Evolutionary conservation across 1,139 yeast genomes (phyloP), one percentile per base, ranked within the genome.

Genomic region (Saccharomycopsis hybrid): DNA sequence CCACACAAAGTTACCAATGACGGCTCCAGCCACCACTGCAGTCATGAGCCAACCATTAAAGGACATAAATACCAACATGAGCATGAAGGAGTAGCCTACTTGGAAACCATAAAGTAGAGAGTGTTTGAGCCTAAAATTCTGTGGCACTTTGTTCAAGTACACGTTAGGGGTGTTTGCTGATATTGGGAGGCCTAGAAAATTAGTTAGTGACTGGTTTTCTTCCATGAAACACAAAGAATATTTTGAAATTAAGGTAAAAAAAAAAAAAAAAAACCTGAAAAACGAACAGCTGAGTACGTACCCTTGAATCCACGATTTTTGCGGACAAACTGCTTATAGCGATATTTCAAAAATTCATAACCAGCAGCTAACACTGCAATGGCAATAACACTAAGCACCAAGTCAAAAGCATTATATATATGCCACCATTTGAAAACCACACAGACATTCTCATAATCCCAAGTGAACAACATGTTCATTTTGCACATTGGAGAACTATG

Each of bases 61-160:
- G 3, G 90, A 84, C 95, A 85, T 85, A 60, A 85, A 85, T 1
- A 85, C 77, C 59, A 84, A 73, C 95, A 85, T 85, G 57, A 85
- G 66, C 71, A 83, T 69, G 60, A 85, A 84, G 2, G 94, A 83
- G 62, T 82, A 85, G 3, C 85, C 85, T 11, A 86, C 90, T 61
- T 84, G 90, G 13, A 78, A 55, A 1, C 85, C 94, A 61, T 87
- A 86, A 37, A 78, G 61, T 27, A 72, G 46, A 38, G 82, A 63
- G 59, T 67, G 65, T 55, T 68, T 65, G 43, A 69, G 50, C 54
- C 63, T 69, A 56, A 57, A 38, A 39, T 55, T 50, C 49, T 48
- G 44, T 35, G 41, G 53, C 46, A 44, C 39, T 39, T 25, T 32
- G 38, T 42, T 39, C 43, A 44, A 30, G 39, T 49, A 44, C 25